A percentile compares a stretch with the other conserved stretches of the same genome.
Evolutionary conservation across 495 filamentous ascomycete genomes (phyloP).

Genomic region (Aspergillus carlsbadensis): DNA sequence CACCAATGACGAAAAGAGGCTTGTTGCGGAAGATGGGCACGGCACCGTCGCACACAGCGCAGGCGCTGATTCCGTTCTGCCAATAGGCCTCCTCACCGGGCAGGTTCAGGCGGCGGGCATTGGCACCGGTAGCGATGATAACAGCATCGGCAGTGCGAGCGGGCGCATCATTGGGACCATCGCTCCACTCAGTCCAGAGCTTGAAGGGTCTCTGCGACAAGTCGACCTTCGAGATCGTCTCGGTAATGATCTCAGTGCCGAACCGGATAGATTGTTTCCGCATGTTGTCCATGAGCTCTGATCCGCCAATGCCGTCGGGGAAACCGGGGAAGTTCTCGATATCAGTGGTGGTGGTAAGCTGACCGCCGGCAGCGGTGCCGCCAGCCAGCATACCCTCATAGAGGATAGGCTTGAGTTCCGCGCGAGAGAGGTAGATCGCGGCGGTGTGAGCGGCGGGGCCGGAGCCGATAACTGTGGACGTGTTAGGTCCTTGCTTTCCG

Average conservation of each 20-base stretch:
- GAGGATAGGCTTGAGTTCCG: conserved; percentile 82
- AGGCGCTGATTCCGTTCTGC: conserved; percentile 95
- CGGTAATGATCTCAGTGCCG: conserved; percentile 86
- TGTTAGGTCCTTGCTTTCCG: conserved; percentile 17
- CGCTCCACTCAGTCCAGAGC: conserved; percentile 85
- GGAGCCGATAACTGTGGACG: conserved; percentile 68
- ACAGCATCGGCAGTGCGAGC: conserved; percentile 81
- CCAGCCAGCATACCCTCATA: conserved; percentile 98
- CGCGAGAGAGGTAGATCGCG: conserved; percentile 91
- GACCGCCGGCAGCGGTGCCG: conserved; percentile 91
- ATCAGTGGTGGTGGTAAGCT: conserved; percentile 96
- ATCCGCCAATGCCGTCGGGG: conserved; percentile 79
- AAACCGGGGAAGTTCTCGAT: conserved; percentile 98
- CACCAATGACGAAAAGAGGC: conserved; percentile 92
- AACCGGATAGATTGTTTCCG: conserved; percentile 85
- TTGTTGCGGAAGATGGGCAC: conserved; percentile 97
- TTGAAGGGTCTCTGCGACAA: conserved; percentile 83
- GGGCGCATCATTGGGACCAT: conserved; percentile 58
- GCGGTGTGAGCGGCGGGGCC: conserved; percentile 97
- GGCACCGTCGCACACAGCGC: conserved; percentile 95
- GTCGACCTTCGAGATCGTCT: conserved; percentile 89
- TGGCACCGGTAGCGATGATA: conserved; percentile 95
- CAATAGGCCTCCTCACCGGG: conserved; percentile 92
- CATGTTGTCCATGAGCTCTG: conserved; percentile 93
- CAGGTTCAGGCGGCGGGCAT: conserved; percentile 76